Evolutionary conservation across 495 filamentous ascomycete genomes (phyloP).

Genomic region (Aspergillus bertholletiae): DNA sequence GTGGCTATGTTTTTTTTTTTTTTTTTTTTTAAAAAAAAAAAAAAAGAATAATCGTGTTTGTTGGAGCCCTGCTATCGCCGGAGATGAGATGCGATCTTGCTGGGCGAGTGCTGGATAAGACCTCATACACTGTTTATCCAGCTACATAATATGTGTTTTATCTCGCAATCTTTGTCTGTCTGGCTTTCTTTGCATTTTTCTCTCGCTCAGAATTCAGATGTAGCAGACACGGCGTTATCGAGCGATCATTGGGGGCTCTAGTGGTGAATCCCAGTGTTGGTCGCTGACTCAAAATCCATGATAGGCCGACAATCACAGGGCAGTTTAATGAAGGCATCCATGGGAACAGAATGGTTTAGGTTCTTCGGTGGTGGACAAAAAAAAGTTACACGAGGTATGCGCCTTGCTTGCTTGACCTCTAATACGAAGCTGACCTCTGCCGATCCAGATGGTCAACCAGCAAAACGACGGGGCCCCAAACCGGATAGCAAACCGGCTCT

Average conservation of each 20-base stretch:
- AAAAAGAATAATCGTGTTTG: too few relatives aligned
- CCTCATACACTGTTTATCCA: neutral
- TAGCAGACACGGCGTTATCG: neutral
- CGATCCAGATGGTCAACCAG: constrained; percentile 69
- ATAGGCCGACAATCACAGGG: constrained; percentile 23
- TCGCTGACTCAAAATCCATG: constrained; percentile 1
- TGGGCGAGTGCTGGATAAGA: neutral
- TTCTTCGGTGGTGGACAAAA: constrained; percentile 31
- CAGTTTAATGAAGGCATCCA: constrained; percentile 16
- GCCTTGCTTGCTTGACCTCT: neutral
- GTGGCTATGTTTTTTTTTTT: too few relatives aligned
- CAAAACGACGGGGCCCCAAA: constrained; percentile 90
- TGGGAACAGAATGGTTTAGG: constrained; percentile 35
- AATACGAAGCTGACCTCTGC: neutral
- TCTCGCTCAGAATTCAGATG: neutral
- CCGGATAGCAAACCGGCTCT: constrained; percentile 94
- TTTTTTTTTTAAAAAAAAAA: too few relatives aligned
- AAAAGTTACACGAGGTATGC: constrained; percentile 35
- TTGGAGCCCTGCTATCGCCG: neutral
- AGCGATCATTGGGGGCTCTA: too few relatives aligned
- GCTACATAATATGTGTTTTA: neutral
- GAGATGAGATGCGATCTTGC: neutral
- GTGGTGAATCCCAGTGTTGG: too few relatives aligned
- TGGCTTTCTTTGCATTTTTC: neutral
- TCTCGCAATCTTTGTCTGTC: neutral